Percentiles rank a stretch among this genome's conserved stretches.
Evolutionary conservation across 306 rosid genomes (phyloP).

Genomic region (Acacia crassicarpa): DNA sequence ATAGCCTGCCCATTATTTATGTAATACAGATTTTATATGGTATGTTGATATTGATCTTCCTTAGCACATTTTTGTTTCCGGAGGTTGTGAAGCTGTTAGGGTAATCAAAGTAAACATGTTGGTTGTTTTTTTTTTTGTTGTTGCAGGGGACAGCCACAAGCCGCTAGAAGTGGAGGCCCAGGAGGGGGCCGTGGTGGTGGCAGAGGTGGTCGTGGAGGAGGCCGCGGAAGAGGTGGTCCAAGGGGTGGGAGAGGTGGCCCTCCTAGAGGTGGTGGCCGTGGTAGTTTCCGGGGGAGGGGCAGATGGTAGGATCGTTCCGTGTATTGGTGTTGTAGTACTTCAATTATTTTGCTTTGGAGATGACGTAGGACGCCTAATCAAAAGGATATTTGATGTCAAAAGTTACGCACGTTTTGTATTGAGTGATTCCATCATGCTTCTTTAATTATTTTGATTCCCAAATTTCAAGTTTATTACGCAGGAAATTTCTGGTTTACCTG

Average conservation of each 20-base stretch:
- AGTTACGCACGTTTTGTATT: constrained; percentile 25
- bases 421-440: constrained; percentile 28
- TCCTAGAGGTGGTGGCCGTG: constrained; percentile 70
- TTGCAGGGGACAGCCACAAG: constrained; percentile 72
- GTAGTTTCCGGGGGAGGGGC: constrained; percentile 93
- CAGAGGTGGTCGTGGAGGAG: constrained; percentile 54
- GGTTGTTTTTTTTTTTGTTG: constrained; percentile 23
- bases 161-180: constrained; percentile 55
- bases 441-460: background rate
- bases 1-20: background rate
- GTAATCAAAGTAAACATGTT: constrained; percentile 10
- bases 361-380: constrained; percentile 16
- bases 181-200: constrained; percentile 70
- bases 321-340: constrained; percentile 33
- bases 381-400: constrained; percentile 14
- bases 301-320: constrained; percentile 47
- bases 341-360: constrained; percentile 36
- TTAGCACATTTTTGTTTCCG: background rate
- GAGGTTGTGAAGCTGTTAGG: constrained; percentile 11
- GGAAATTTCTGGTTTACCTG: background rate
- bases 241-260: constrained; percentile 85
- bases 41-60: background rate
- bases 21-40: background rate
- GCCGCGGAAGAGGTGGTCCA: constrained; percentile 83
- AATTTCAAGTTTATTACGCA: background rate